Percentiles rank a stretch among this genome's conserved stretches.
These are phyloP conservation scores for Gossypium arboreum DNA, from an alignment of 345 rosid species.

Conservation along the genomic window DNA sequence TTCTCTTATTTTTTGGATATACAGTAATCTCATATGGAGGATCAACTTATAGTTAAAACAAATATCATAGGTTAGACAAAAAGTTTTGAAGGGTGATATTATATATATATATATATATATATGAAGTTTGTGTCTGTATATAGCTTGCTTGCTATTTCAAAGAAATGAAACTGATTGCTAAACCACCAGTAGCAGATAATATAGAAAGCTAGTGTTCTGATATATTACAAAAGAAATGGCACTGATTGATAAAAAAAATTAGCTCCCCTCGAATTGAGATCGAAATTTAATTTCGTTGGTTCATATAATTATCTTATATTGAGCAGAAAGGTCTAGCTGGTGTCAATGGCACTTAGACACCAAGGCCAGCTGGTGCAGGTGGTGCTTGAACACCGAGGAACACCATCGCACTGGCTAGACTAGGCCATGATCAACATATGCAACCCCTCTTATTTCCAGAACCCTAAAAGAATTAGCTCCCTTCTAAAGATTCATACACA, in stretches of 20 bases:
- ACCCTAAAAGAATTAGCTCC: no score
- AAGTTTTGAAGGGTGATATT: neutral
- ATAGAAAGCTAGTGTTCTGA: neutral
- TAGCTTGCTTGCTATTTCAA: conserved; percentile 10
- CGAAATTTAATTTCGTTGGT: neutral
- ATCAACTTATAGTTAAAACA: conserved; percentile 6
- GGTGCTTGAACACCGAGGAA: neutral
- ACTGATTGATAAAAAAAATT: conserved; percentile 19
- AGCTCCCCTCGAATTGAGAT: neutral
- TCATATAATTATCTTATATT: neutral
- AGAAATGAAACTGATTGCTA: conserved; percentile 20
- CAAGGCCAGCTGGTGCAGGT: neutral
- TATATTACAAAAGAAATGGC: conserved; percentile 17
- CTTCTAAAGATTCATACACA: no score
- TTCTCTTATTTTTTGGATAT: conserved; percentile 15
- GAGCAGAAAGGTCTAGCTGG: neutral
- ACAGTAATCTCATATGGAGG: neutral
- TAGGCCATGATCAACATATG: no score
- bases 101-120: no score
- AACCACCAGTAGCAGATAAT: neutral
- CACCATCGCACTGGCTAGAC: neutral
- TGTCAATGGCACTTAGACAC: neutral
- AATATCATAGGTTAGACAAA: conserved; percentile 14
- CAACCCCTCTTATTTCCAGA: no score
- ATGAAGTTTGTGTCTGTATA: conserved; percentile 20